Evolutionary conservation across 2,329 filamentous ascomycete species (phyloP), one percentile per base, ranked within the genome.

Genomic region (Paraconiothyrium brasiliense): DNA sequence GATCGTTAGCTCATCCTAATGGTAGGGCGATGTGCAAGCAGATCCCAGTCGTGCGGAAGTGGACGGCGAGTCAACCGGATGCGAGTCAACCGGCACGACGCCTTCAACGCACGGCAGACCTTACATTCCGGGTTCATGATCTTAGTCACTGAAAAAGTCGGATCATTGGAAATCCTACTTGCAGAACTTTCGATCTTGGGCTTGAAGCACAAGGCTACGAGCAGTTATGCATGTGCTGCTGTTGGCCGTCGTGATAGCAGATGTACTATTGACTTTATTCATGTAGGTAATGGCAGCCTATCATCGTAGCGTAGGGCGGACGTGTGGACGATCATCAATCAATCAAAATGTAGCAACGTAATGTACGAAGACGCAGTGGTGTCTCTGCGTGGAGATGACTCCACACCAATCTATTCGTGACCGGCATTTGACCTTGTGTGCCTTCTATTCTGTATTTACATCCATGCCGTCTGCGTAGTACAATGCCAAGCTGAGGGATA

Each of bases 281-380:
- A 52, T 52, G 49, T 27, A 41, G 3, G 34, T 52, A 11, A 52
- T 52, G 13, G 49, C 16, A 34, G 49, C 49, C 39, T 41, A 20
- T 20, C 39, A 20, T 20, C 39, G 34, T 27, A 14, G 41, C 39
- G 34, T 27, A 14, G 41, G 49, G 34, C 49, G 49, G 24, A 16
- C 14, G 46, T 20, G 10, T 49, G 10, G 6, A 8, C 2, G 27
- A 49, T 49, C 46, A 13, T 7, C 11, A 46, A 22, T 24, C n/a
- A 3, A 7, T 11, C 43, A 46, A 4, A 9, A 22, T 24, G 20
- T 10, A 24, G 43, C 20, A 46, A 11, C 13, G 20, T 24, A 13
- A 20, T 13, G 16, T 46, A 13, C 20, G 43, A 24, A 10, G 43
- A 46, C 8, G 20, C 43, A 24, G 20, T 24, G 20, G 9, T 46